Conservation (phyloP, 129 eudicot species). For the Gnaphalium uliginosum region DNA sequence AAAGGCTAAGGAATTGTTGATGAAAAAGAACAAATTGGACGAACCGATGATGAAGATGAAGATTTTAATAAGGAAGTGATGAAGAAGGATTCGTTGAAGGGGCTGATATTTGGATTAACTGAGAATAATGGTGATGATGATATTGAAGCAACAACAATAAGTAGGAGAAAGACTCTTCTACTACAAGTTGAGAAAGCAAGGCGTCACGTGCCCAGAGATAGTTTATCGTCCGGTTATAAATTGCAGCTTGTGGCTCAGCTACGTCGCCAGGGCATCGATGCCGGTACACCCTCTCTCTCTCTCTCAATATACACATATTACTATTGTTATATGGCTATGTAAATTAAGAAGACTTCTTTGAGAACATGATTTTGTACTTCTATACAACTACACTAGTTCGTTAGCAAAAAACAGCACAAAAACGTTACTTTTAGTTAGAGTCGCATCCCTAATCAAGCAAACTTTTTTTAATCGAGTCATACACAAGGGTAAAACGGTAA, state of each 20-base stretch:
- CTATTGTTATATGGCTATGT: too few species aligned
- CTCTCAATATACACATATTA: not conserved
- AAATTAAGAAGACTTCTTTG: too few species aligned
- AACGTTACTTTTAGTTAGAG: too few species aligned
- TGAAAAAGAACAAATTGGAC: not conserved
- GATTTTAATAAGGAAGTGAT: conserved; percentile 14
- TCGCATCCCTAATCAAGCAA: too few species aligned
- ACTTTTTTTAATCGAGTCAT: too few species aligned
- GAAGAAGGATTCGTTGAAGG: conserved; percentile 31
- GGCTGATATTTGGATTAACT: conserved; percentile 20
- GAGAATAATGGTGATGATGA: conserved; percentile 15
- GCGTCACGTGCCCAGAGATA: conserved; percentile 13
- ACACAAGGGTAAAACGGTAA: too few species aligned
- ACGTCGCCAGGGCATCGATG: conserved; percentile 49
- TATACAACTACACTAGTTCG: too few species aligned
- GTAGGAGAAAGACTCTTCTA: conserved; percentile 21
- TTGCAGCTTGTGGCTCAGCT: conserved; percentile 46
- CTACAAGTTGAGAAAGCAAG: conserved; percentile 36
- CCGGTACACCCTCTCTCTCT: conserved; percentile 27
- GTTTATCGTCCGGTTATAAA: conserved; percentile 39
- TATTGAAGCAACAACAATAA: not conserved
- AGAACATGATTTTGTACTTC: too few species aligned
- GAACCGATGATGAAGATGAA: conserved; percentile 14
- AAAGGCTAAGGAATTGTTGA: not conserved
- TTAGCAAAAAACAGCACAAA: too few species aligned